Base-by-base conservation (phyloP, 2,329 filamentous ascomycete species). In the Sporothrix phasma region DNA sequence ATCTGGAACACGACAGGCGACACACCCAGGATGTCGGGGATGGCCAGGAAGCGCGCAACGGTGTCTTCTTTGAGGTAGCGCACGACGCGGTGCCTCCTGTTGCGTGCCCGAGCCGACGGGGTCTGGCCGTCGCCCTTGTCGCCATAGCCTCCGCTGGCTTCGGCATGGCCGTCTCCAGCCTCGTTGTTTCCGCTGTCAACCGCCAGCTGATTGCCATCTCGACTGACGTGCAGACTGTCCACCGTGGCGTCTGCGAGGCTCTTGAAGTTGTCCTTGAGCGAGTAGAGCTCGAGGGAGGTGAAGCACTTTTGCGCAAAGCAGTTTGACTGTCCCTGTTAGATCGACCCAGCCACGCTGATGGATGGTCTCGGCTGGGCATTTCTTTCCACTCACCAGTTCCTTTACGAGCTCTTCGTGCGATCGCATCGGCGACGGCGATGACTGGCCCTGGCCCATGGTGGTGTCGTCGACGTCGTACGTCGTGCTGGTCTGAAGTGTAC, bases 1-100 rank as follows among this genome's bases (percentile, higher is more conserved):
- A 90, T 87, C 70, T 89, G 86, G 70, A 89, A 90, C 53, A 91
- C 71, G 49, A 91, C 81, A 1, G 86, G 81, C 3, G 87, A 88
- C 7, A 83, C 87, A 60, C 80, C 81, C 29, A 91, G 76, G 29
- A 86, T 80, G 71, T 90, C 87, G 3, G 88, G 88, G 22, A 92
- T 80, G 74, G 89, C 87, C 51, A 92, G 82, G 72, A 89, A 91
- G 39, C 86, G 82, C 66, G 85, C 82, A 68, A 91, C 76, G 11
- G 87, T 90, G 61, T 87, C 83, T 71, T 88, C 87, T 70, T 85
- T 88, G 67, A 90, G 81, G 72, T 89, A 89, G 61, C 79, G 79
- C 54, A 89, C 76, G 49, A 79, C 77, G 58, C 81, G 64, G 8
- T 34, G 60, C 29, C 31, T 53, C 24, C 34, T 22, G 34, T 19